phyloP scores from a whole-genome alignment of 2,329 filamentous ascomycete species.

The Ceratocystis smalleyi region DNA sequence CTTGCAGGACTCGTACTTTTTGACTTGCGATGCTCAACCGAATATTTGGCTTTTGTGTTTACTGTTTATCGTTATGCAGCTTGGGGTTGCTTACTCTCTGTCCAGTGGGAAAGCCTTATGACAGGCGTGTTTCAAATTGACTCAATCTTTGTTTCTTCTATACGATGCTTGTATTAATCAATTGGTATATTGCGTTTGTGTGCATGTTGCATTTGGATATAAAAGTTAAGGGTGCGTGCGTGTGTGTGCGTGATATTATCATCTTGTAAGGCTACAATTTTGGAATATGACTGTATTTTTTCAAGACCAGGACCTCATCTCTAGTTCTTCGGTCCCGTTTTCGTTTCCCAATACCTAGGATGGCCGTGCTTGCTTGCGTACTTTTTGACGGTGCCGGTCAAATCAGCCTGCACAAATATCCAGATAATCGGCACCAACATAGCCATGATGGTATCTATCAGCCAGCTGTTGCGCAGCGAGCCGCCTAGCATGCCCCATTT shows the following conservation, averaged over 20 bases:
- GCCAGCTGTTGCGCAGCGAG: conserved; percentile 40
- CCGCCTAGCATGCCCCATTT: conserved; percentile 44
- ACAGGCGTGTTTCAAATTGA: conserved; percentile 6
- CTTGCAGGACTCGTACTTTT: neutral
- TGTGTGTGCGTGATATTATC: too few relatives aligned
- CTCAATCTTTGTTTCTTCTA: neutral
- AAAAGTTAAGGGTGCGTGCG: too few relatives aligned
- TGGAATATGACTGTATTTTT: too few relatives aligned
- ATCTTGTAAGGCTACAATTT: too few relatives aligned
- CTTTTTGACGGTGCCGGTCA: conserved; percentile 42
- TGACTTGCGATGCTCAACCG: neutral
- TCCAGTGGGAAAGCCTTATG: neutral
- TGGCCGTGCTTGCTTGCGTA: conserved; percentile 45
- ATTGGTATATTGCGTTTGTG: neutral
- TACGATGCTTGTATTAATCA: neutral
- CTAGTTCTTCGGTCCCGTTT: conserved; percentile 13
- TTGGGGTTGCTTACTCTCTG: neutral
- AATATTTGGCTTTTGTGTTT: neutral
- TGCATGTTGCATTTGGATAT: neutral
- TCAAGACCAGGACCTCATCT: neutral
- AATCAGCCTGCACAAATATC: conserved; percentile 40
- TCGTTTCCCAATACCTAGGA: conserved; percentile 31
- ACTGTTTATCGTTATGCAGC: neutral
- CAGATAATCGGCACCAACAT: conserved; percentile 40
- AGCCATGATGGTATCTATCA: conserved; percentile 42